Base-by-base conservation (phyloP, 495 filamentous ascomycete species). In the Cercophora scortea region DNA sequence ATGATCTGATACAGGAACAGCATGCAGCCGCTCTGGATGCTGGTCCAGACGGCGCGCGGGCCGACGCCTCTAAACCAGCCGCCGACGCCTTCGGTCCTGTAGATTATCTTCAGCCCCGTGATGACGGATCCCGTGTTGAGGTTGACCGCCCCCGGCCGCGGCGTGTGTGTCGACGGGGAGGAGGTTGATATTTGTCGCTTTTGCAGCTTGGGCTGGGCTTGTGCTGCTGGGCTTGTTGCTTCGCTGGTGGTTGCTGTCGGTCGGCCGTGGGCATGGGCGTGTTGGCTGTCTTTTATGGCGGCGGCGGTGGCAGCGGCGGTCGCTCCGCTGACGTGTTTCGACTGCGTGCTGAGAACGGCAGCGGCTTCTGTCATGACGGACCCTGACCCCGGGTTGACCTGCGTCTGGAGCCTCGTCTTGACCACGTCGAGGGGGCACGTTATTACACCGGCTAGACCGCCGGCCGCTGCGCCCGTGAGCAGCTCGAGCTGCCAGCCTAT, bases 391-490 rank as follows among this genome's bases (percentile, higher is more conserved):
- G 71, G 65, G 45, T 93, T 86, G 40, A 93, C 75, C 66, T 97
- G 92, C 1, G 93, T 98, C 66, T 98, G 93, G n/a, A 97, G 85
- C 45, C 93, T 79, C 1, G 93, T 98, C 71, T 98, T 98, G 46
- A 98, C 94, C 4, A 98, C 93, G 62, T 98, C 93, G 56, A 98
- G 79, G 12, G 93, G 93, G 63, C 90, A 96, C 3, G 93, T 97
- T 1, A 98, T 83, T 4, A 93, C 87, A 52, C 93, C 93, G 1
- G 93, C 93, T 70, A 97, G 82, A 25, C 93, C 92, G 49, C 93
- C 93, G 1, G 93, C 93, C n/a, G 83, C 86, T 6, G 87, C 89
- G 7, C 89, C 93, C 3, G 93, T 98, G 36, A 90, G 63, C 49
- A 98, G 84, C 67, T 98, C 94, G 44, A 96, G 62, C 6, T 82